Evolutionary conservation across 2,329 filamentous ascomycete genomes (phyloP).

Genomic region (Dryadomyces quercivorus): DNA sequence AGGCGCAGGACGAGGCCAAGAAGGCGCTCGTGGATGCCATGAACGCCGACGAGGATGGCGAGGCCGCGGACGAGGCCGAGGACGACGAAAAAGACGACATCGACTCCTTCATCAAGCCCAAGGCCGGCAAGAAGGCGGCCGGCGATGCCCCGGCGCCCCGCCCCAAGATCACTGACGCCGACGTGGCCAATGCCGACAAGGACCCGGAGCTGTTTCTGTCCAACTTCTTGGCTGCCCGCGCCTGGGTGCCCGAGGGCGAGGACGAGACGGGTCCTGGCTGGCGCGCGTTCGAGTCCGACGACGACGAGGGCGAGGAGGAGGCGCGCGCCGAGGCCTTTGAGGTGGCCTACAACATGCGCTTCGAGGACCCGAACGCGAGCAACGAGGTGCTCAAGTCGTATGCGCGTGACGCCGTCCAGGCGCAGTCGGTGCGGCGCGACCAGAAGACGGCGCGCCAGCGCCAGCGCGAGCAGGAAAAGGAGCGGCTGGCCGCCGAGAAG

Average conservation of each 20-base stretch:
- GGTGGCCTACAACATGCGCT: slow-evolving; percentile 87
- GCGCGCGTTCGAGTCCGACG: slow-evolving; percentile 83
- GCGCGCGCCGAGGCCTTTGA: slow-evolving; percentile 76
- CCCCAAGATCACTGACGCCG: slow-evolving; percentile 39
- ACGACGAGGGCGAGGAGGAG: slow-evolving; percentile 71
- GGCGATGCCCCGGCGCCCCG: slow-evolving; percentile 4
- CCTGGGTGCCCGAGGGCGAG: slow-evolving; percentile 56
- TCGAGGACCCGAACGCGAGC: slow-evolving; percentile 79
- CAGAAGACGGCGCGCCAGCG: slow-evolving; percentile 67
- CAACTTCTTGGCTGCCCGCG: slow-evolving; percentile 85
- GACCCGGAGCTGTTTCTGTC: slow-evolving; percentile 84
- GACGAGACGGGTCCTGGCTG: slow-evolving; percentile 39
- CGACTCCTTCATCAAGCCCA: slow-evolving; percentile 66
- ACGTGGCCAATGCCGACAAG: slow-evolving; percentile 67
- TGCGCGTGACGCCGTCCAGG: slow-evolving; percentile 71
- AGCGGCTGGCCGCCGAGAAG: slow-evolving; percentile 69
- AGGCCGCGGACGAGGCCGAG: slow-evolving; percentile 28
- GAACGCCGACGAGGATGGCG: slow-evolving; percentile 47
- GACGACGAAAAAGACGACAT: slow-evolving; percentile 54
- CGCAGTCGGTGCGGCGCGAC: slow-evolving; percentile 76
- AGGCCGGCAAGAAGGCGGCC: slow-evolving; percentile 26
- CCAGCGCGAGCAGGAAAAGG: slow-evolving; percentile 64
- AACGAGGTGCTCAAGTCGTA: slow-evolving; percentile 85
- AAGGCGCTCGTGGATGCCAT: slow-evolving; percentile 68
- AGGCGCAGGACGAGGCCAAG: slow-evolving; percentile 81